phyloP scores from a whole-genome alignment of 768 basidiomycete species.

The Calocybe gangraenosa region DNA sequence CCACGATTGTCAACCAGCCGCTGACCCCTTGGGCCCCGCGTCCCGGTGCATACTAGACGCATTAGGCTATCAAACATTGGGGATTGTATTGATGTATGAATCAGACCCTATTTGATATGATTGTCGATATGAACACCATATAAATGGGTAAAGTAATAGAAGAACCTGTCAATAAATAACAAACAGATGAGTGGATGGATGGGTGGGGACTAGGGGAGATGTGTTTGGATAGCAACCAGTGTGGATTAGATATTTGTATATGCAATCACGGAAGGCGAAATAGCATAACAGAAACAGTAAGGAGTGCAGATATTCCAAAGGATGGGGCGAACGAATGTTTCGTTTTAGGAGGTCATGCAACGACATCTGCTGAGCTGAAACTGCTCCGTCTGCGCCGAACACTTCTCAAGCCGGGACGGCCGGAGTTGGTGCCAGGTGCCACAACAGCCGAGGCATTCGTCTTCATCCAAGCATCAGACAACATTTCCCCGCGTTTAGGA shows the following conservation, averaged over 20 bases:
- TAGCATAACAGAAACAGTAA: not conserved
- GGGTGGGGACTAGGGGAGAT: conserved; percentile 31
- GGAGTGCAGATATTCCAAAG: not conserved
- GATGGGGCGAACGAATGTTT: not conserved
- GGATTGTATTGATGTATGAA: no score
- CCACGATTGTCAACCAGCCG: conserved; percentile 30
- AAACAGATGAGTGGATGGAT: conserved; percentile 21
- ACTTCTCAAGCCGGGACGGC: conserved; percentile 68
- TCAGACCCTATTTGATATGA: no score
- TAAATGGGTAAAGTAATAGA: no score
- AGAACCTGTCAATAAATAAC: not conserved
- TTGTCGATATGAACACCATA: not conserved
- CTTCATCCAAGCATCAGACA: conserved; percentile 73
- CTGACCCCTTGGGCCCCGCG: conserved; percentile 28
- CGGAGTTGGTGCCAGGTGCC: conserved; percentile 65
- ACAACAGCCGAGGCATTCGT: conserved; percentile 67
- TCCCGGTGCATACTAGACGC: conserved; percentile 25
- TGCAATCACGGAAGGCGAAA: conserved; percentile 11
- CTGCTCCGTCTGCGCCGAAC: conserved; percentile 79
- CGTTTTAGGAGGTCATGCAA: conserved; percentile 47
- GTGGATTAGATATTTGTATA: conserved; percentile 12
- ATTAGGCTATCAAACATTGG: no score
- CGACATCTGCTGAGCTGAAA: conserved; percentile 82
- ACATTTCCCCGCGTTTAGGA: conserved; percentile 29
- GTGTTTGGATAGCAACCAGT: conserved; percentile 18